Evolutionary conservation across 2,329 filamentous ascomycete species (phyloP).

Genomic region (Microdochium trichocladiopsis): DNA sequence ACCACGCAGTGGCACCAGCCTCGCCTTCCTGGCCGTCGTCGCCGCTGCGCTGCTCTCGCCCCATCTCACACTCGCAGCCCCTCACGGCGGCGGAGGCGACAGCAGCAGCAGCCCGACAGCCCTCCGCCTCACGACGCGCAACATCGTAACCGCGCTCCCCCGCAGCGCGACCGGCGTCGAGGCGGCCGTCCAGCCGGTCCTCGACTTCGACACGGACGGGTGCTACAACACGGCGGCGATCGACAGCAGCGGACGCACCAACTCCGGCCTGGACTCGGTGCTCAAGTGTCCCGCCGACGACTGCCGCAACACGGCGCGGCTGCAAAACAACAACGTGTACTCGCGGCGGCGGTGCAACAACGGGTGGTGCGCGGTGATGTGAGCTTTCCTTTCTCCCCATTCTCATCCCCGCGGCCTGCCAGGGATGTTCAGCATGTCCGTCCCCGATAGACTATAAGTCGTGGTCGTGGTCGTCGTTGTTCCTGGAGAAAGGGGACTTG

Average conservation of each 20-base stretch:
- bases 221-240: constrained; percentile 42
- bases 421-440: too few relatives aligned
- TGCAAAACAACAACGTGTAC: constrained; percentile 23
- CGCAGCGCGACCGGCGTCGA: constrained; percentile 23
- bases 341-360: constrained; percentile 24
- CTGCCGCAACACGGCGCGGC: constrained; percentile 20
- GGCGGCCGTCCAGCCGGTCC: constrained; percentile 25
- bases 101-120: too few relatives aligned
- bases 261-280: constrained; percentile 11
- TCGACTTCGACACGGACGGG: constrained; percentile 31
- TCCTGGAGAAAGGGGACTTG: too few relatives aligned
- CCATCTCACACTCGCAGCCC: too few relatives aligned
- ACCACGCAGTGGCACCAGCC: too few relatives aligned
- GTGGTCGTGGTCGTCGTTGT: too few relatives aligned
- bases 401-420: too few relatives aligned
- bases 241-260: constrained; percentile 23
- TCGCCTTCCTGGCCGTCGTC: too few relatives aligned
- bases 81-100: too few relatives aligned
- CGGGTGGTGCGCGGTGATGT: constrained; percentile 23
- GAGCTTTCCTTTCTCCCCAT: too few relatives aligned
- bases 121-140: background rate
- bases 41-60: too few relatives aligned
- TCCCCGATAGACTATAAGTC: too few relatives aligned
- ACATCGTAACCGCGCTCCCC: constrained; percentile 15
- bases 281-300: constrained; percentile 1